Conservation (phyloP, 768 basidiomycete species). For the Termitomyces eurrhizus region DNA sequence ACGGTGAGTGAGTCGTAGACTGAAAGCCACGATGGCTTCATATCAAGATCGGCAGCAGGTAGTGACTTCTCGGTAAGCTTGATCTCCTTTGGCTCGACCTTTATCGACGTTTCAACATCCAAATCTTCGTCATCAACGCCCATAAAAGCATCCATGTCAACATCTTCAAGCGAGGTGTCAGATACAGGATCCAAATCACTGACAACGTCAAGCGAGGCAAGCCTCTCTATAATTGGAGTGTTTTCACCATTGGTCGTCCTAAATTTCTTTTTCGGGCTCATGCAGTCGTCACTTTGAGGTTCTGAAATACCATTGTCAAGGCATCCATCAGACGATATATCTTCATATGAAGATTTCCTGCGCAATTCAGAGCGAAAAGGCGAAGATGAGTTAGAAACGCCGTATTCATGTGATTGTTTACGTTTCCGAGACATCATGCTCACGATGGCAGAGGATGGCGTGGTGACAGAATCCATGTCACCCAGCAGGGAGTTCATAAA, state of each 20-base stretch:
- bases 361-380: constrained; percentile 31
- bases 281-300: constrained; percentile 57
- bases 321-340: constrained; percentile 47
- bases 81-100: constrained; percentile 26
- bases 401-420: constrained; percentile 52
- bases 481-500: constrained; percentile 85
- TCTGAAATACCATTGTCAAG: constrained; percentile 27
- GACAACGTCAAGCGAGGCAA: constrained; percentile 58
- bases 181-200: constrained; percentile 40
- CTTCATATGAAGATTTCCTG: constrained; percentile 28
- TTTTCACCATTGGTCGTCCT: constrained; percentile 41
- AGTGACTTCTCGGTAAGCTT: constrained; percentile 18
- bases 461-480: constrained; percentile 53
- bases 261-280: constrained; percentile 70
- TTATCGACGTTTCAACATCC: constrained; percentile 32
- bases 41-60: constrained; percentile 37
- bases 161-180: constrained; percentile 45
- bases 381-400: constrained; percentile 37
- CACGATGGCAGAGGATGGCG: constrained; percentile 27
- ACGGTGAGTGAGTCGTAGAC: constrained; percentile 72
- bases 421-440: constrained; percentile 52
- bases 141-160: constrained; percentile 62
- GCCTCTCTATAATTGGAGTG: constrained; percentile 52
- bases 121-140: constrained; percentile 51
- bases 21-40: constrained; percentile 63